Conservation (phyloP, 1,139 yeast genomes). For the Taphrina sp. region DNA sequence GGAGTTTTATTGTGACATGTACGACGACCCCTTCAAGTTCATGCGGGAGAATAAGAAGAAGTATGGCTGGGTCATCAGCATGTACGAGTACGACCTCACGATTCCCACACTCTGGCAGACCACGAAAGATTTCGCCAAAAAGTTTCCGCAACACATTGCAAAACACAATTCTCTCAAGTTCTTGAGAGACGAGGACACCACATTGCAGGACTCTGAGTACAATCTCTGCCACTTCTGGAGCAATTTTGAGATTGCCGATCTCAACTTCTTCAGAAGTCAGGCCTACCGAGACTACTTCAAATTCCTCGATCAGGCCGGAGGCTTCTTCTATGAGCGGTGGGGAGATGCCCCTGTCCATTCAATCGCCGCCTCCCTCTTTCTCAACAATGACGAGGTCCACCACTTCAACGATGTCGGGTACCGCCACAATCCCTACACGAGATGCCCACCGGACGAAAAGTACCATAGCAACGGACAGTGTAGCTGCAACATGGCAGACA, state of each 20-base stretch:
- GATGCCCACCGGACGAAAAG: slow-evolving; percentile 68
- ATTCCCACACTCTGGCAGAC: slow-evolving; percentile 80
- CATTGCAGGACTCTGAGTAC: slow-evolving; percentile 63
- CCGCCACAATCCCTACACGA: slow-evolving; percentile 70
- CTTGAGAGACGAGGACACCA: slow-evolving; percentile 63
- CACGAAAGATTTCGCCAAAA: slow-evolving; percentile 62
- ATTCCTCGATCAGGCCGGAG: slow-evolving; percentile 58
- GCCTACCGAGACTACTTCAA: slow-evolving; percentile 66
- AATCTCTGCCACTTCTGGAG: slow-evolving; percentile 73
- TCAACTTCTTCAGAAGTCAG: slow-evolving; percentile 63
- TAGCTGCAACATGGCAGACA: slow-evolving; percentile 55
- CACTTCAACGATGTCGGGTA: slow-evolving; percentile 82
- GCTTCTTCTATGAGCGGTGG: slow-evolving; percentile 89
- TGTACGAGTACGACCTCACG: slow-evolving; percentile 79
- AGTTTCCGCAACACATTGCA: slow-evolving; percentile 63
- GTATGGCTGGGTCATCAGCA: slow-evolving; percentile 76
- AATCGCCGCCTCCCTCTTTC: slow-evolving; percentile 74
- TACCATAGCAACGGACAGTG: slow-evolving; percentile 60
- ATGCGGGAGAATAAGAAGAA: slow-evolving; percentile 72
- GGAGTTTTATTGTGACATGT: slow-evolving; percentile 71
- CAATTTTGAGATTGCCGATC: slow-evolving; percentile 63
- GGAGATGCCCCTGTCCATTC: slow-evolving; percentile 93
- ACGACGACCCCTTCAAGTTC: slow-evolving; percentile 76
- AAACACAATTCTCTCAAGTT: slow-evolving; percentile 53
- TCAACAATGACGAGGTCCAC: slow-evolving; percentile 65